phyloP scores from a whole-genome alignment of 2,329 filamentous ascomycete genomes.

The Colletotrichum tropicicola region DNA sequence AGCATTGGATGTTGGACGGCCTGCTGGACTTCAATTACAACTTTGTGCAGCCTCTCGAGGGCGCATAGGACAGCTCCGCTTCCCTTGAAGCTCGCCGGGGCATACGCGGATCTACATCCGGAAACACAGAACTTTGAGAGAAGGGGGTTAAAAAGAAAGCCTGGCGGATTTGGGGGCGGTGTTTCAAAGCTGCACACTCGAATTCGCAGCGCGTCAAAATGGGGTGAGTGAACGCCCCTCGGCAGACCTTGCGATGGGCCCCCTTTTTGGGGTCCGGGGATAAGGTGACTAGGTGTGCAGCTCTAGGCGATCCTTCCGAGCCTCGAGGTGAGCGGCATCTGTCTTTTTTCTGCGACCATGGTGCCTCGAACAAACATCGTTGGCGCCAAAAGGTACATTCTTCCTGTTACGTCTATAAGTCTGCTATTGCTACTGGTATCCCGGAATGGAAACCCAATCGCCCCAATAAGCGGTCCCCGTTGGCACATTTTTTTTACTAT shows the following conservation, averaged over 20 bases:
- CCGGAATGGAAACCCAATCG: background rate
- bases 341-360: background rate
- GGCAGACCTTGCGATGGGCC: constrained; percentile 20
- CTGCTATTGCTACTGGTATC: constrained; percentile 15
- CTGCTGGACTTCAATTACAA: constrained; percentile 82
- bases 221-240: constrained; percentile 28
- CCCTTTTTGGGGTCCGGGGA: constrained; percentile 22
- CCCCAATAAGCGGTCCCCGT: background rate
- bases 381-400: background rate
- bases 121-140: background rate
- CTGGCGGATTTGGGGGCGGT: constrained; percentile 1
- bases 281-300: constrained; percentile 27
- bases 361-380: background rate
- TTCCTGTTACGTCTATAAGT: constrained; percentile 4
- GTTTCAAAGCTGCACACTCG: constrained; percentile 11
- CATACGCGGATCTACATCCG: background rate
- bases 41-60: constrained; percentile 64
- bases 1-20: constrained; percentile 94
- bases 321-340: constrained; percentile 16
- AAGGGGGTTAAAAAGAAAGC: background rate
- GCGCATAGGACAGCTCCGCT: constrained; percentile 55
- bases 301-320: constrained; percentile 18
- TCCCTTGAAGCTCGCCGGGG: background rate
- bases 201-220: constrained; percentile 7
- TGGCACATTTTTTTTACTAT: background rate